Base-by-base conservation (phyloP, 441 rosid species). In the Metrosideros polymorpha region DNA sequence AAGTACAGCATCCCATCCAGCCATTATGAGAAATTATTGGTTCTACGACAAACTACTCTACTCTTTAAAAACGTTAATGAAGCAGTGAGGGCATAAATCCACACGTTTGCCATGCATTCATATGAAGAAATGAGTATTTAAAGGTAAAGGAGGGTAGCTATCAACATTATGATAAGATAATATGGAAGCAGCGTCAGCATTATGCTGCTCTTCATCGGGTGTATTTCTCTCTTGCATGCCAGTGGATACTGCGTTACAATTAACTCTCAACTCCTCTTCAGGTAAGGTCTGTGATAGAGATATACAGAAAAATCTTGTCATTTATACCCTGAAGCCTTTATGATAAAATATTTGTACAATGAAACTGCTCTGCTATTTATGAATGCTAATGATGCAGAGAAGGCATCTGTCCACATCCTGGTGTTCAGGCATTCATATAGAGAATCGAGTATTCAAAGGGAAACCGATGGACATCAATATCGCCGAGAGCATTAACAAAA, bases 81-180 rank as follows among this genome's bases (percentile, higher is more conserved):
- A 63, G 39, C 76, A 71, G 47, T 10, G 47, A 71, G 47, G 47
- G 79, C 49, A 71, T 71, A 71, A 17, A 39, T 71, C 76, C 79
- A 71, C 45, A 71, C 15, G 27, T 22, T 71, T 71, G 47, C 79
- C 79, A 39, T 24, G 49, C 79, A 39, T 71, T 71, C 49, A 22
- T 3, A 43, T 10, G n/a, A 71, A 39, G 79, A 22, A 47, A 39
- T 39, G 25, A 71, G n/a, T 71, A 71, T 49, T 82, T 77, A 59
- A 35, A 83, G 18, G 25, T n/a, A 53, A 39, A 39, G 49, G 14
- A 76, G 47, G 66, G 47, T 76, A 18, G 82, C 59, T 49, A 43
- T 54, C 39, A 54, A 75, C 79, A 29, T 75, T 14, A 42, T 25
- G 90, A 90, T 90, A 82, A 66, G 85, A 88, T 85, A 88, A 89